phyloP scores from a whole-genome alignment of 495 filamentous ascomycete species.

The Talaromyces thailandensis region DNA sequence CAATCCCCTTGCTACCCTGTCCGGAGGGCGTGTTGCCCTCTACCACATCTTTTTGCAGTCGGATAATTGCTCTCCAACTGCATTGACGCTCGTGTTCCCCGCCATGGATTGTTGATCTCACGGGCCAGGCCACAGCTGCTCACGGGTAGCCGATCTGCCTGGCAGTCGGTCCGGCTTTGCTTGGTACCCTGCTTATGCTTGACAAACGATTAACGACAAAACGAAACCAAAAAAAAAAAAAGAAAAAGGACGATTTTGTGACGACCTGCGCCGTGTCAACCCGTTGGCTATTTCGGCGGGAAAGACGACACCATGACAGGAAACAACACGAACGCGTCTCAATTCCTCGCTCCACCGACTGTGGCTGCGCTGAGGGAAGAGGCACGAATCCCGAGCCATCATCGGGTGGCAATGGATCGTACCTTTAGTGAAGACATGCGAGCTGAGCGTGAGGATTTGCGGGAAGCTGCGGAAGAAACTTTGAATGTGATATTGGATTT shows the following conservation, averaged over 20 bases:
- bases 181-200: constrained; percentile 7
- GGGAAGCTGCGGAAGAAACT: constrained; percentile 91
- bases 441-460: constrained; percentile 82
- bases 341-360: constrained; percentile 40
- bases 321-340: constrained; percentile 30
- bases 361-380: constrained; percentile 47
- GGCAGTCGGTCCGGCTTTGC: constrained; percentile 35
- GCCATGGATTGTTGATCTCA: constrained; percentile 35
- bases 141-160: constrained; percentile 41
- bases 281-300: constrained; percentile 1
- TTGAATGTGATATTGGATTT: constrained; percentile 93
- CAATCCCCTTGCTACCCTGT: not conserved
- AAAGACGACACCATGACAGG: constrained; percentile 31
- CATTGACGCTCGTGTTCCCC: constrained; percentile 6
- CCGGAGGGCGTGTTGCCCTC: not conserved
- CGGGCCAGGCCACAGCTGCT: constrained; percentile 37
- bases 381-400: constrained; percentile 32
- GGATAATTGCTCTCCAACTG: not conserved
- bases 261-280: not conserved
- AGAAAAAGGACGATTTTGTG: not conserved
- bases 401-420: constrained; percentile 44
- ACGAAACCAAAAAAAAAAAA: not conserved
- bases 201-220: not conserved
- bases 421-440: constrained; percentile 58
- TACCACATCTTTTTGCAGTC: not conserved